Percentiles rank a stretch among this genome's conserved stretches.
phyloP scores from a whole-genome alignment of 192 early-diverging fungal species.

The Rhizophagus prolifer region DNA sequence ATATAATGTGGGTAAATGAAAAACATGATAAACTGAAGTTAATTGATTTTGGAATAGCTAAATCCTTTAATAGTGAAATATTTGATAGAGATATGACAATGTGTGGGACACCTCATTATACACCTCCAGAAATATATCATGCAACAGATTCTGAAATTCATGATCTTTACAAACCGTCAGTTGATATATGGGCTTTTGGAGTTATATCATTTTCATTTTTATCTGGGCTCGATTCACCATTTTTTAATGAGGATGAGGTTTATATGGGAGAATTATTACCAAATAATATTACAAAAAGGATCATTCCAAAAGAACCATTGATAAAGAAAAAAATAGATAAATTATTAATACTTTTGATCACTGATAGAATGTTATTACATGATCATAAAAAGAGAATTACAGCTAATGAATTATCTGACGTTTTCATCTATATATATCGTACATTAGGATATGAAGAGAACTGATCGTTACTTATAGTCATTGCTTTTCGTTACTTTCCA shows the following conservation, averaged over 20 bases:
- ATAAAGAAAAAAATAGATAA: neutral
- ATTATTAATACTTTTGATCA: neutral
- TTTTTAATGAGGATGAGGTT: slow-evolving; percentile 28
- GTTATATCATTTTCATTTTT: slow-evolving; percentile 92
- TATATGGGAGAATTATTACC: no score
- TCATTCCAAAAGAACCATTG: neutral
- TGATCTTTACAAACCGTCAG: slow-evolving; percentile 77
- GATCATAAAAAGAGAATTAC: neutral
- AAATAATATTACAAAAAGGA: neutral
- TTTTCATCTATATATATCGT: neutral
- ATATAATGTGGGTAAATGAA: neutral
- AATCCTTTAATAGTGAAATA: neutral
- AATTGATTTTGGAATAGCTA: slow-evolving; percentile 9
- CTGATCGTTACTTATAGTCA: no score
- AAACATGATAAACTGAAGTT: neutral
- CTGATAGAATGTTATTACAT: neutral
- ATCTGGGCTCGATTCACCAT: slow-evolving; percentile 78
- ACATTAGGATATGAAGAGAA: no score
- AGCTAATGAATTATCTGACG: neutral
- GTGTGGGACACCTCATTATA: neutral
- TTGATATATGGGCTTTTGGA: slow-evolving; percentile 95
- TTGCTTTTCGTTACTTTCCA: no score
- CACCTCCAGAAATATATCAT: neutral
- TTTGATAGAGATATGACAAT: neutral
- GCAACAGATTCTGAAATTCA: slow-evolving; percentile 42